Conservation (phyloP, 1,284 basidiomycete species). For the Ustilago lituana region DNA sequence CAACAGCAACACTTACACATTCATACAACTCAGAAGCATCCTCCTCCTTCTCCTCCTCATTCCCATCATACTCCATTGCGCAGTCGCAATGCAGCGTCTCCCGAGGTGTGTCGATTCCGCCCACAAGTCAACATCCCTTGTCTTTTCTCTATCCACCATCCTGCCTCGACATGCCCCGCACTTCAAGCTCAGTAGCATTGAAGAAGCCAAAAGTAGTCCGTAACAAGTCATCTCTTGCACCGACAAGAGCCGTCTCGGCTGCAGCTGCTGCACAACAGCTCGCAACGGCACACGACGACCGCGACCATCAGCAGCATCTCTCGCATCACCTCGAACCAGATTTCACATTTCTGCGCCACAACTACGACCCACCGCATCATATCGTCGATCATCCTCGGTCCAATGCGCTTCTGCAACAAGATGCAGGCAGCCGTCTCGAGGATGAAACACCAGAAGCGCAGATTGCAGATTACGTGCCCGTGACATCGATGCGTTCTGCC, state of each 20-base stretch:
- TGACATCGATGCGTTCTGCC: background rate
- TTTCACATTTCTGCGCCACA: conserved; percentile 28
- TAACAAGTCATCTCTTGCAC: conserved; percentile 30
- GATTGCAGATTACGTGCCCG: background rate
- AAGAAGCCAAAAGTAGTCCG: background rate
- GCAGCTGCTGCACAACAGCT: conserved; percentile 18
- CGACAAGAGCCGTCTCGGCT: conserved; percentile 20
- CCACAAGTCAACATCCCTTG: background rate
- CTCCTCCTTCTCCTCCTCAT: background rate
- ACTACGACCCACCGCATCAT: conserved; percentile 19
- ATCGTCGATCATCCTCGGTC: conserved; percentile 15
- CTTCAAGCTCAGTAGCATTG: background rate
- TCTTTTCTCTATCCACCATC: conserved; percentile 44
- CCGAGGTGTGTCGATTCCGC: background rate
- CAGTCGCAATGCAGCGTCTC: no score
- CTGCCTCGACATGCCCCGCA: conserved; percentile 12
- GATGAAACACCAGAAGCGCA: background rate
- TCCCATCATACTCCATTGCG: no score
- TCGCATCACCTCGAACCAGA: conserved; percentile 6
- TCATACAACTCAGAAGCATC: conserved; percentile 1
- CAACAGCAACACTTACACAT: background rate
- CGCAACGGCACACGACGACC: conserved; percentile 8
- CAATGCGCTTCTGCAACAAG: conserved; percentile 12
- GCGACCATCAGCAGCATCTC: conserved; percentile 9
- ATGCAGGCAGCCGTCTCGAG: conserved; percentile 21